A percentile compares a stretch with the other conserved stretches of the same genome.
Conservation (phyloP, 139 green algal genomes). For the Dunaliella sp. region DNA sequence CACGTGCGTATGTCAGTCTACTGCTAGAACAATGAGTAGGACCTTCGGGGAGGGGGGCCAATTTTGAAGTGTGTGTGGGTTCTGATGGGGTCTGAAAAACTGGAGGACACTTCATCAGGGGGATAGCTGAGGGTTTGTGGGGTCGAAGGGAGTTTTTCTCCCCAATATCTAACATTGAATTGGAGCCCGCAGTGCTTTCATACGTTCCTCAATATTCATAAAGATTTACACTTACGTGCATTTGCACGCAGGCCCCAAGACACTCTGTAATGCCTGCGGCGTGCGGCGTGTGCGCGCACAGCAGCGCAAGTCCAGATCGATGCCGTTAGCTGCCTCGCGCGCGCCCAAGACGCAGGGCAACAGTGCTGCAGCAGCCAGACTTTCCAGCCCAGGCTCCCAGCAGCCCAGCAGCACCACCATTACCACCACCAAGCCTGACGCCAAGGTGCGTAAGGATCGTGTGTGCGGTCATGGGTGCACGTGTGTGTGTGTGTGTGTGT, state of each 20-base stretch:
- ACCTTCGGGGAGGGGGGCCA: no score
- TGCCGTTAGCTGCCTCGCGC: background rate
- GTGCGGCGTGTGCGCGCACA: constrained; percentile 10
- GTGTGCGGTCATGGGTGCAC: no score
- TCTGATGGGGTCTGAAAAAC: no score
- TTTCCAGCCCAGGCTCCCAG: background rate
- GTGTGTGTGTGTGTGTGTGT: background rate
- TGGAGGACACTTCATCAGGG: no score
- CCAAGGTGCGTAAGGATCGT: background rate
- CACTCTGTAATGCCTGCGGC: constrained; percentile 56
- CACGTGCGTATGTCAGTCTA: no score
- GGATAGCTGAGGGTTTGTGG: no score
- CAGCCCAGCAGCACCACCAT: background rate
- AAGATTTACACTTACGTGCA: background rate
- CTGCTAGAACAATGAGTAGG: no score
- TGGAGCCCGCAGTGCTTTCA: background rate
- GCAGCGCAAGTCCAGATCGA: background rate
- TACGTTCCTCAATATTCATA: background rate
- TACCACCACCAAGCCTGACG: background rate
- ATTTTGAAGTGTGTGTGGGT: no score
- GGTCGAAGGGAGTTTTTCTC: no score
- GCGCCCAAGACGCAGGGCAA: background rate
- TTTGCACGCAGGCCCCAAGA: constrained; percentile 42
- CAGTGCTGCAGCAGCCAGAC: no score
- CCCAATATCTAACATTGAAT: no score